Evolutionary conservation across 192 early-diverging fungal species (phyloP), one percentile per base, ranked within the genome.

Genomic region (Coemansia sp.): DNA sequence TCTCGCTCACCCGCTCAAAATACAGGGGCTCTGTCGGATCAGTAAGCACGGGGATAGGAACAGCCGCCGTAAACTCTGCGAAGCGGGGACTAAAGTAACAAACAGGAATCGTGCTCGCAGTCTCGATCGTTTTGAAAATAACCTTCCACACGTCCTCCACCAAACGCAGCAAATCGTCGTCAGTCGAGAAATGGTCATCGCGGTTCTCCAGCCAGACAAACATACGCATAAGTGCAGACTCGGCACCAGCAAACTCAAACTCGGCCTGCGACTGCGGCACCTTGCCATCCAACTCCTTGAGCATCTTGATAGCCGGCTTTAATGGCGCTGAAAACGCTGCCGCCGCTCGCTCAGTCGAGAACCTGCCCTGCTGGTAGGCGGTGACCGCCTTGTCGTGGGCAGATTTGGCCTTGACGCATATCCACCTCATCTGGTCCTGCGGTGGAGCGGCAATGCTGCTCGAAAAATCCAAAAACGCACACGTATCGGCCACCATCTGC

Each of bases 31-130:
- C 69, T 0, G 72, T 67, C 5, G 75, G 75, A 24, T 68, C 47
- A 3, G 72, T 69, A 22, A 82, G 69, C 70, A 66, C 38, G 2
- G 80, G 80, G 46, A 82, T 82, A 18, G 75, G 75, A 33, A 82
- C 49, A 2, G 72, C 27, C 0, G 73, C 59, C 0, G 59, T 29
- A 54, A 82, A 72, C 54, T 55, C 55, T 2, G 66, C 44, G 7
- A 82, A 61, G 36, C 12, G 24, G 11, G 74, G 65, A 36, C 75
- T 63, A 7, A 64, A 47, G 15, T 75, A 63, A 5, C 40, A 52
- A 1, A 77, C 55, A 3, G 72, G 18, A 29, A 77, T 36, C 29
- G 65, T 52, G 1, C 65, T 42, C 1, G 64, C 61, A 2, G 68
- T 66, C n/a, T 10, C 42, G n/a, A 74, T 51, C 1, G 43, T 22